A percentile compares a stretch with the other conserved stretches of the same genome.
phyloP scores from a whole-genome alignment of 1,139 yeast genomes.

The Kodamaea ohmeri region DNA sequence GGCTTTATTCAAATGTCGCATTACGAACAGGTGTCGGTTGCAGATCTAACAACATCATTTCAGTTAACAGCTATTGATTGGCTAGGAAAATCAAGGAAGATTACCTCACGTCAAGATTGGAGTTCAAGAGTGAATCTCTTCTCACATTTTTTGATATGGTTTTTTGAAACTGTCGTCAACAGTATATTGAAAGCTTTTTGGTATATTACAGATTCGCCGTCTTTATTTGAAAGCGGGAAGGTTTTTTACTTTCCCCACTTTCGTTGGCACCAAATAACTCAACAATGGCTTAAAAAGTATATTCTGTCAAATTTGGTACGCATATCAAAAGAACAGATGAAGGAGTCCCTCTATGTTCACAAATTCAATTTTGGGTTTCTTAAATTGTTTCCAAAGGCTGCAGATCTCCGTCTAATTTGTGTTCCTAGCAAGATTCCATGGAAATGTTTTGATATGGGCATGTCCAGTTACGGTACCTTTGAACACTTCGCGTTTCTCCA shows the following conservation, averaged over 20 bases:
- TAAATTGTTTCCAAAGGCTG: conserved; percentile 54
- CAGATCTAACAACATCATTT: conserved; percentile 28
- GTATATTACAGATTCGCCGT: conserved; percentile 61
- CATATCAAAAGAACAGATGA: not conserved
- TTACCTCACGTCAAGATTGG: conserved; percentile 38
- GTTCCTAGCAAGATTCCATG: conserved; percentile 43
- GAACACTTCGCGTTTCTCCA: conserved; percentile 25
- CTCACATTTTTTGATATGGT: conserved; percentile 53
- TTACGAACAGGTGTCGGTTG: conserved; percentile 26
- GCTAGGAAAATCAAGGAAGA: conserved; percentile 34
- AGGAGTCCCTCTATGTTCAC: conserved; percentile 5
- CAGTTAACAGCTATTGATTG: conserved; percentile 44
- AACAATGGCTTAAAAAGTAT: conserved; percentile 42
- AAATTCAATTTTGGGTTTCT: conserved; percentile 33
- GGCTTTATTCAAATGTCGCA: conserved; percentile 37
- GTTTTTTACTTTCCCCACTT: conserved; percentile 56
- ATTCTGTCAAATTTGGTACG: conserved; percentile 26
- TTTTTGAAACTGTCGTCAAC: conserved; percentile 47
- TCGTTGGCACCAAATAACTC: conserved; percentile 52
- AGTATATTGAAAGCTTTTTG: conserved; percentile 55
- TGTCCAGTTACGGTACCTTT: conserved; percentile 14
- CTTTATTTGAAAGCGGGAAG: conserved; percentile 29
- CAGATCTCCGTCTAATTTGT: conserved; percentile 59
- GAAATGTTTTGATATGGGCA: conserved; percentile 1
- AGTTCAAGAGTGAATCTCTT: conserved; percentile 32